Percentiles rank a stretch among this genome's conserved stretches.
phyloP scores from a whole-genome alignment of 192 early-diverging fungal species.

The Umbelopsis sp. region DNA sequence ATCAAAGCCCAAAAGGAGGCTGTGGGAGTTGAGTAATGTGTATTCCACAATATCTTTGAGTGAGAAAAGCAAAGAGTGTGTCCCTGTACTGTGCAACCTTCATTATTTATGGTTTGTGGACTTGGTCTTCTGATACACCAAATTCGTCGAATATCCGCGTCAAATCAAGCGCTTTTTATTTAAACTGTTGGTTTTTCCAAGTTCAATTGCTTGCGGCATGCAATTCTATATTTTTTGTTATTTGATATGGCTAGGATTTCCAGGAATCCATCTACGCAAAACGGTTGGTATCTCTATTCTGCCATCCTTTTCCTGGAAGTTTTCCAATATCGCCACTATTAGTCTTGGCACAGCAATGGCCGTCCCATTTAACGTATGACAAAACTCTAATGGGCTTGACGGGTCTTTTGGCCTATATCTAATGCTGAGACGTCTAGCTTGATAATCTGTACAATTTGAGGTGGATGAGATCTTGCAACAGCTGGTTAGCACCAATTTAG shows the following conservation, averaged over 20 bases:
- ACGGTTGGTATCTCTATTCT: conserved; percentile 69
- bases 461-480: conserved; percentile 75
- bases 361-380: conserved; percentile 92
- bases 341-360: conserved; percentile 89
- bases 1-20: too few relatives aligned
- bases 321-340: conserved; percentile 87
- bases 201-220: not conserved
- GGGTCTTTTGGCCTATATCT: conserved; percentile 46
- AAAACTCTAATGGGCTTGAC: conserved; percentile 62
- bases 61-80: too few relatives aligned
- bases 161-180: not conserved
- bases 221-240: not conserved
- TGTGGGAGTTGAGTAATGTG: too few relatives aligned
- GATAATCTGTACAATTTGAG: conserved; percentile 94
- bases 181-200: not conserved
- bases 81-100: too few relatives aligned
- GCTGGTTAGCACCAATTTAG: not conserved
- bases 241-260: conserved; percentile 30
- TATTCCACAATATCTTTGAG: too few relatives aligned
- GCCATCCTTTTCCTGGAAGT: conserved; percentile 74
- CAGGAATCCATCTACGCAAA: conserved; percentile 71
- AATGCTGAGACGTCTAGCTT: conserved; percentile 83
- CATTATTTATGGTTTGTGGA: too few relatives aligned
- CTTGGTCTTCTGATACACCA: too few relatives aligned
- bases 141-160: not conserved